Conservation (phyloP, 495 filamentous ascomycete species). For the Hapsidospora chrysogenum region DNA sequence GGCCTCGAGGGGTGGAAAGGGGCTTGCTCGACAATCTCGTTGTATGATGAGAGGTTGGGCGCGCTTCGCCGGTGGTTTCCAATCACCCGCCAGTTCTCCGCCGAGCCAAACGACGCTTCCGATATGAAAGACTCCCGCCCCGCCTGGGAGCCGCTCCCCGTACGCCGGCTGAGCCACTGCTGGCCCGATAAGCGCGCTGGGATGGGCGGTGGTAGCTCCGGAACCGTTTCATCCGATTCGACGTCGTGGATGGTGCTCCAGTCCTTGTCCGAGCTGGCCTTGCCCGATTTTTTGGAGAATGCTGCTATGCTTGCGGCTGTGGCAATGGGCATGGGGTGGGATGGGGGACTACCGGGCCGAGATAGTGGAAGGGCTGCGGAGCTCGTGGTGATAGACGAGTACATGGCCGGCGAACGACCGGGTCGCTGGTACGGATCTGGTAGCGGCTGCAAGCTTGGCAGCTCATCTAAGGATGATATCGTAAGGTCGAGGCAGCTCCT, state of each 20-base stretch:
- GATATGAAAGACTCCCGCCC: neutral
- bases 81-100: slow-evolving; percentile 2
- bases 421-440: neutral
- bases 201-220: neutral
- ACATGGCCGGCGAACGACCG: neutral
- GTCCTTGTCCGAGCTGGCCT: neutral
- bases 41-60: neutral
- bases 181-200: neutral
- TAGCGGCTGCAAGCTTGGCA: slow-evolving; percentile 1
- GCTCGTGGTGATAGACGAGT: slow-evolving; percentile 2
- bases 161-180: neutral
- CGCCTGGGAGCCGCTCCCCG: neutral
- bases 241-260: neutral
- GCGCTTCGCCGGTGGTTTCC: neutral
- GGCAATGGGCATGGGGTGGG: neutral
- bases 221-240: neutral
- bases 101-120: slow-evolving; percentile 2
- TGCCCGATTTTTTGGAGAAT: neutral
- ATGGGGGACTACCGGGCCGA: neutral
- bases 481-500: slow-evolving; percentile 1
- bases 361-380: neutral
- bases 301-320: neutral
- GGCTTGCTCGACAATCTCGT: neutral
- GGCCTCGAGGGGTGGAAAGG: slow-evolving; percentile 1
- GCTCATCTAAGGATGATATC: neutral